phyloP scores from a whole-genome alignment of 805 yeast species.

The Metschnikowia lochheadii region DNA sequence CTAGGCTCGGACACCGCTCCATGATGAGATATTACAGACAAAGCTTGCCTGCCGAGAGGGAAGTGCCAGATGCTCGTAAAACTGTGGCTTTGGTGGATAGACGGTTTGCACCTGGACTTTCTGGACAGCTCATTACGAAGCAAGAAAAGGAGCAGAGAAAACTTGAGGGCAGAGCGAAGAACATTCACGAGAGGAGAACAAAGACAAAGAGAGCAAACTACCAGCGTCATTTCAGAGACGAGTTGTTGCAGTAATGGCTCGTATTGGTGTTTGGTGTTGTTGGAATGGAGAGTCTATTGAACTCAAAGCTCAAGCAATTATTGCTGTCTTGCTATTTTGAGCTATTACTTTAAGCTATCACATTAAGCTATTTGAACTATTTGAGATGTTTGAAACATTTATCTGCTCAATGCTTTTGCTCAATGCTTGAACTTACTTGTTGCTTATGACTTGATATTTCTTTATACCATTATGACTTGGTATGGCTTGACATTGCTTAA shows the following conservation, averaged over 20 bases:
- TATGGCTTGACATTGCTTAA: no score
- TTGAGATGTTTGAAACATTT: no score
- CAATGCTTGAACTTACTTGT: no score
- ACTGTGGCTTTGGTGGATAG: constrained; percentile 77
- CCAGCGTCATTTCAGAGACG: constrained; percentile 61
- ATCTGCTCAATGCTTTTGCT: no score
- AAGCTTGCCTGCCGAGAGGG: constrained; percentile 29
- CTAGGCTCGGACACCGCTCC: constrained; percentile 77
- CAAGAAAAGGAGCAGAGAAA: constrained; percentile 30
- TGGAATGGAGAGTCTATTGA: not conserved
- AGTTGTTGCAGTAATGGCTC: constrained; percentile 39
- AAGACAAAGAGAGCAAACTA: constrained; percentile 27
- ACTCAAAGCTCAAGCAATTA: no score
- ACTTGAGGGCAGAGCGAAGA: constrained; percentile 23
- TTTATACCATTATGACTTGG: no score
- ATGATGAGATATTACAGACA: constrained; percentile 70
- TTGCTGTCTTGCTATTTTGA: no score
- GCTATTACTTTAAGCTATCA: no score
- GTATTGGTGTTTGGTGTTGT: not conserved
- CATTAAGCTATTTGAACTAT: no score
- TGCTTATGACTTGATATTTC: no score
- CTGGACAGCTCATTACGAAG: constrained; percentile 24
- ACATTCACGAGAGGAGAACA: constrained; percentile 22
- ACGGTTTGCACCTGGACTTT: constrained; percentile 39
- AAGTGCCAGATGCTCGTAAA: constrained; percentile 60